Evolutionary conservation across 2,329 filamentous ascomycete species (phyloP), one percentile per base, ranked within the genome.

Genomic region (Fusarium udum): DNA sequence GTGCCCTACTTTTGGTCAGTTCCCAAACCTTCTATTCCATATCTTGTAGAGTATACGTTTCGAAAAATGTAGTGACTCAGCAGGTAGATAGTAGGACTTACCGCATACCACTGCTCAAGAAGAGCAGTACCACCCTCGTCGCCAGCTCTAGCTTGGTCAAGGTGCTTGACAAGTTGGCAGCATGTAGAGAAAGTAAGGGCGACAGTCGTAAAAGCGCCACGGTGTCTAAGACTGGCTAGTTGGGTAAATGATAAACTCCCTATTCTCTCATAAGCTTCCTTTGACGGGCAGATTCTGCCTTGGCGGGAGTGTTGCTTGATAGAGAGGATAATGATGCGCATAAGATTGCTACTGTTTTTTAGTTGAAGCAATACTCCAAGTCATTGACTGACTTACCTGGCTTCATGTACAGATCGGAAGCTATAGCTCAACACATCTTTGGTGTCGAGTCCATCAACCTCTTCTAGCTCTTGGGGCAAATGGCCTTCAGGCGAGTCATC

Each of bases 401-500:
- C 94, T 83, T 99, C 96, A 71, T 97, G 95, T n/a, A 98, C 87
- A 11, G 95, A 94, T 76, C 96, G 90, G 88, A 97, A 99, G 71
- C 95, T 97, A 81, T 96, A 99, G 73, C 95, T 98, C 52, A 99
- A 83, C 24, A 97, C 88, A 76, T 97, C 94, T 79, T 98, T 98
- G 1, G 94, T 95, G 58, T 93, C 92, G 5, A 94, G 86, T 2
- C 91, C 92, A 9, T 92, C 88, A 22, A 89, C 84, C 39, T 92
- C 91, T 60, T 93, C 90, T n/a, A 94, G 81, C 32, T 95, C 93
- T 58, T 95, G 91, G 0, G 92, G 92, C 7, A 94, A 85, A 80
- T 96, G 92, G 1, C 95, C 95, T 82, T 99, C 96, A 0, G 97
- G 96, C 2, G 96, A 97, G 82, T 98, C 96, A 71, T 97, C 92